Evolutionary conservation across 768 basidiomycete genomes (phyloP), one percentile per base, ranked within the genome.

Genomic region (Lactarius vividus): DNA sequence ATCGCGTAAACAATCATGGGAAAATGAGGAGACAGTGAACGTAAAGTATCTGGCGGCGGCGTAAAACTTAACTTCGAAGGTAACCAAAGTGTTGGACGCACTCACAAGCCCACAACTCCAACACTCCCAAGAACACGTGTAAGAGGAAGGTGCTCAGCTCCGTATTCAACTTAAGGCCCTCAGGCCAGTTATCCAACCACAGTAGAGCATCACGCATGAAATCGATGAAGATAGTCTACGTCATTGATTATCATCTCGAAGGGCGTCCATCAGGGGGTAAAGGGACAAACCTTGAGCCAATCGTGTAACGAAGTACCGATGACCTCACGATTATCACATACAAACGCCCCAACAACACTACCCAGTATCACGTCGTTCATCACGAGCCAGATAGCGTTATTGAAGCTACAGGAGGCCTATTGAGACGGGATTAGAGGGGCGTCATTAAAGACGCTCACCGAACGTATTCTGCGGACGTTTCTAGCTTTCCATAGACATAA

Each of bases 151-250:
- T 79, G 70, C 93, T 92, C n/a, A 99, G 82, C 71, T 98, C 92
- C 0, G 93, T 92, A 72, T 98, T 98, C 60, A 99, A 86, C 76
- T 99, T 99, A 46, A 99, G 78, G 1, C 97, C 96, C 1, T 88
- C 94, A 0, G 96, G 96, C 96, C 96, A 98, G 66, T 90, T 86
- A 74, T 97, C 91, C 15, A 99, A 81, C 96, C 95, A 98, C 1
- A 80, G 71, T 2, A 98, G 79, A 0, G 82, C 79, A 18, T 78
- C 76, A 52, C 83, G 82, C 10, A 89, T 74, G 57, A 78, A 76
- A 3, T 79, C 73, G 6, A 89, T 78, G 1, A 87, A 73, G 65
- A 80, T 77, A 37, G 66, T 64, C 79, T 84, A 71, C 52, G 3
- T 39, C n/a, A 28, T 28, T 60, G 57, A 52, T 56, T 37, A 55